These are phyloP conservation scores for Penicillium brevicompactum DNA, from an alignment of 2,329 filamentous ascomycete species.

Conservation along the genomic window DNA sequence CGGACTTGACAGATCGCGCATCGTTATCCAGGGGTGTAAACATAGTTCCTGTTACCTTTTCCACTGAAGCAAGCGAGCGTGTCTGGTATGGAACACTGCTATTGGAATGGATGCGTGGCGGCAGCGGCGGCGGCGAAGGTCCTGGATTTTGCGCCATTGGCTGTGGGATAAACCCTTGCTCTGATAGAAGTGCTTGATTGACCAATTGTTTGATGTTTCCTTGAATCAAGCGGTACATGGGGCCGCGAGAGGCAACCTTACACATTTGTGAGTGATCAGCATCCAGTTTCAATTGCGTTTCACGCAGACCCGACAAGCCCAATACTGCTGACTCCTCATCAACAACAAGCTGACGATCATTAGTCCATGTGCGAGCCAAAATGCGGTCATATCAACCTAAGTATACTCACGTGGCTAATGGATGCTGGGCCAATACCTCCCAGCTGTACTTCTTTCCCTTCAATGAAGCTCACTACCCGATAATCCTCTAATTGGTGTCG, in stretches of 20 bases:
- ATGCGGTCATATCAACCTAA: not conserved
- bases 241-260: slow-evolving; percentile 30
- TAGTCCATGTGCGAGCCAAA: not conserved
- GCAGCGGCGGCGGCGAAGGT: slow-evolving; percentile 24
- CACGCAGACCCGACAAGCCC: slow-evolving; percentile 34
- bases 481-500: slow-evolving; percentile 39
- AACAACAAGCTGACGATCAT: slow-evolving; percentile 32
- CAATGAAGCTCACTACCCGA: slow-evolving; percentile 37
- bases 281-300: slow-evolving; percentile 38
- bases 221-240: slow-evolving; percentile 35
- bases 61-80: slow-evolving; percentile 9
- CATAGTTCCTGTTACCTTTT: slow-evolving; percentile 21
- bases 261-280: slow-evolving; percentile 41
- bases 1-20: slow-evolving; percentile 28
- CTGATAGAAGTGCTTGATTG: slow-evolving; percentile 31
- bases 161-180: slow-evolving; percentile 34
- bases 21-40: slow-evolving; percentile 29
- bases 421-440: slow-evolving; percentile 32
- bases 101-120: slow-evolving; percentile 31
- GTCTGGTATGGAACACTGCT: slow-evolving; percentile 29
- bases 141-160: slow-evolving; percentile 15
- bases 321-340: slow-evolving; percentile 40
- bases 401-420: slow-evolving; percentile 32
- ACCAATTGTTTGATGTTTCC: slow-evolving; percentile 37
- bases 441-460: slow-evolving; percentile 34